Percentiles rank a stretch among this genome's conserved stretches.
These are phyloP conservation scores for Thielaviopsis musarum DNA, from an alignment of 2,329 filamentous ascomycete genomes.

Conservation along the genomic window DNA sequence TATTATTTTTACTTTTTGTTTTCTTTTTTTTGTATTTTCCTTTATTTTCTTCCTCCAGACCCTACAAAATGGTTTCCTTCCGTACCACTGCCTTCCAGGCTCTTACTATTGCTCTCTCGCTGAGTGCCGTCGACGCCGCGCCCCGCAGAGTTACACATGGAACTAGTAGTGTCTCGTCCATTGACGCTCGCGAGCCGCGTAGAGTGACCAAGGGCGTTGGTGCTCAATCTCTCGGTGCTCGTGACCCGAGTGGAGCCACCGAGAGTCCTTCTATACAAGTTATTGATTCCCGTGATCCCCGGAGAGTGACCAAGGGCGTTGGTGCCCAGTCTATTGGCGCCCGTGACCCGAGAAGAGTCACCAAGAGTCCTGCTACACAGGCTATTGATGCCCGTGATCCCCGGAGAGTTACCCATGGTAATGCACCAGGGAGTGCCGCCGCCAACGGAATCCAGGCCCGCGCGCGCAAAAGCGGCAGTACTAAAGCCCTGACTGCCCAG, in stretches of 20 bases:
- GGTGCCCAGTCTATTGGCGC: neutral
- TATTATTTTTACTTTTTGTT: neutral
- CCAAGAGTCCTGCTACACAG: neutral
- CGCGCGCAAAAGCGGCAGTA: slow-evolving; percentile 1
- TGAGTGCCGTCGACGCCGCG: slow-evolving; percentile 2
- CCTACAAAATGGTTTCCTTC: slow-evolving; percentile 6
- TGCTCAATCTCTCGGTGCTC: neutral
- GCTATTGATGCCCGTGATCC: neutral
- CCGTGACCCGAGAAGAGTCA: neutral
- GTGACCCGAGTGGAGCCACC: neutral
- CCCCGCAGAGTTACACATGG: slow-evolving; percentile 8
- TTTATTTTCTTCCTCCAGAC: neutral
- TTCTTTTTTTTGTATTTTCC: neutral
- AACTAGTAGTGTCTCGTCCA: neutral
- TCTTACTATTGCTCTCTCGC: slow-evolving; percentile 8
- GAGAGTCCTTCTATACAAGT: neutral
- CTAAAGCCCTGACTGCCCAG: slow-evolving; percentile 4
- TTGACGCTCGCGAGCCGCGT: slow-evolving; percentile 1
- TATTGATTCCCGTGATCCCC: neutral
- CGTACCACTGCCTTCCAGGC: slow-evolving; percentile 8
- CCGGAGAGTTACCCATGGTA: neutral
- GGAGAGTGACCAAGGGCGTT: neutral
- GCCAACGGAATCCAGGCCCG: neutral
- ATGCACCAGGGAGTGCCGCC: neutral
- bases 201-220: neutral